A percentile compares a stretch with the other conserved stretches of the same genome.
phyloP scores from a whole-genome alignment of 2,329 filamentous ascomycete species.

The Cladosporium cucumerinum region DNA sequence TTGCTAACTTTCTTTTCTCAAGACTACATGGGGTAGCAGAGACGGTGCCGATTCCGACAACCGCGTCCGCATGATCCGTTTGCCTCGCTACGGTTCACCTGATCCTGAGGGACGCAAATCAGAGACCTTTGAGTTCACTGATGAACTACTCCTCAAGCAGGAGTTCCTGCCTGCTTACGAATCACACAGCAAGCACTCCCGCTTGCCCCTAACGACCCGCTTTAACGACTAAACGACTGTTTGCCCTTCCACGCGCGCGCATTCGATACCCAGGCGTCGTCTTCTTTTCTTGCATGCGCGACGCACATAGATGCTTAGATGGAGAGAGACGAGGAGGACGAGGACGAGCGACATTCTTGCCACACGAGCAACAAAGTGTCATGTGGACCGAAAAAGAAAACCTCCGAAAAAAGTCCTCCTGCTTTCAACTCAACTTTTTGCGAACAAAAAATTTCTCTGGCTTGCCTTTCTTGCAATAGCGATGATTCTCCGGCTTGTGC shows the following conservation, averaged over 20 bases:
- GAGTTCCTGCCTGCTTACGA: constrained; percentile 34
- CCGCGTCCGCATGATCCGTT: constrained; percentile 59
- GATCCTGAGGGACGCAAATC: constrained; percentile 32
- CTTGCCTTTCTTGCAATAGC: constrained; percentile 4
- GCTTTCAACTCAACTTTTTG: neutral
- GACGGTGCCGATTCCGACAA: constrained; percentile 87
- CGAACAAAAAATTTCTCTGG: constrained; percentile 4
- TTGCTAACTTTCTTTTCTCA: constrained; percentile 20
- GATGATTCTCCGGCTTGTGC: constrained; percentile 1
- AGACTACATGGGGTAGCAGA: constrained; percentile 96
- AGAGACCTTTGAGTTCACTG: constrained; percentile 30
- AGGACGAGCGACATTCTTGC: constrained; percentile 1
- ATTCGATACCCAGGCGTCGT: constrained; percentile 31
- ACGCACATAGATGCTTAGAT: constrained; percentile 25
- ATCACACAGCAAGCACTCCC: constrained; percentile 22
- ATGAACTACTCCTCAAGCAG: constrained; percentile 19
- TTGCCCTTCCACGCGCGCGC: constrained; percentile 20
- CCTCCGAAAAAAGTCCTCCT: constrained; percentile 5
- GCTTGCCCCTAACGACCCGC: constrained; percentile 19
- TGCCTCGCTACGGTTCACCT: constrained; percentile 34
- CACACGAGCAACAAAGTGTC: neutral
- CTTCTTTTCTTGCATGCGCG: constrained; percentile 27
- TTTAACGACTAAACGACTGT: constrained; percentile 30
- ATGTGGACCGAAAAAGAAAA: neutral
- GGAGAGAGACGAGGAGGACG: constrained; percentile 4